Base-by-base conservation (phyloP, 2,329 filamentous ascomycete species). In the Tolypocladium album region DNA sequence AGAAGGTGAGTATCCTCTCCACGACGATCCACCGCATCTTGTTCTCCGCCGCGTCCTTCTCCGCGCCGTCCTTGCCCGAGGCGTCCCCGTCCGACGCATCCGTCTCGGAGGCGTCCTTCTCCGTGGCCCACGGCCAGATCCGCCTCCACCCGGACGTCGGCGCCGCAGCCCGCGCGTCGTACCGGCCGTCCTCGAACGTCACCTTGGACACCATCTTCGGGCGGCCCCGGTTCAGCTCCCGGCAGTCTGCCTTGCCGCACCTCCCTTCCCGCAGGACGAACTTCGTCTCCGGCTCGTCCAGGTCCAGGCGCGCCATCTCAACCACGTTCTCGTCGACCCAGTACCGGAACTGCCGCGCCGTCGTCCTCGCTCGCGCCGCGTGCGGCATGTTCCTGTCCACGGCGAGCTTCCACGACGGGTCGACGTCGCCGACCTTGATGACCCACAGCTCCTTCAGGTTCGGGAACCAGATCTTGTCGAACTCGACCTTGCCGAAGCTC, bases 171-270 rank as follows among this genome's bases (percentile, higher is more conserved):
- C 62, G 60, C 9, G 61, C 61, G 42, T 64, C 59, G 60, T 75
- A 74, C 39, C 69, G 65, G 5, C 71, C 72, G 43, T 75, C 72
- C 42, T 73, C 66, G 59, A 75, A 74, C 3, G 62, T 64, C 22
- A 75, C 69, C 58, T 74, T 75, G 61, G 74, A 75, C n/a, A 75
- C 63, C 67, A 74, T 73, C 50, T 68, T 71, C 22, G 67, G 71
- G 36, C 72, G 71, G 2, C 71, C 71, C 17, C 61, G 66, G 60
- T 75, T 75, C 58, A 73, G 67, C 56, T 70, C 63, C 15, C 70
- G 72, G 58, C 74, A 75, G 45, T 75, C 68, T 15, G 62, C 60
- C 59, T 69, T 70, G 15, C 69, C 70, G 31, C 73, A 75, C 20
- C 73, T 69, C 6, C 73, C 73, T 31, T 75, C 67, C 3, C 67